Evolutionary conservation across 257 asterid species (phyloP), one percentile per base, ranked within the genome.

Genomic region (Thymus quinquecostatus): DNA sequence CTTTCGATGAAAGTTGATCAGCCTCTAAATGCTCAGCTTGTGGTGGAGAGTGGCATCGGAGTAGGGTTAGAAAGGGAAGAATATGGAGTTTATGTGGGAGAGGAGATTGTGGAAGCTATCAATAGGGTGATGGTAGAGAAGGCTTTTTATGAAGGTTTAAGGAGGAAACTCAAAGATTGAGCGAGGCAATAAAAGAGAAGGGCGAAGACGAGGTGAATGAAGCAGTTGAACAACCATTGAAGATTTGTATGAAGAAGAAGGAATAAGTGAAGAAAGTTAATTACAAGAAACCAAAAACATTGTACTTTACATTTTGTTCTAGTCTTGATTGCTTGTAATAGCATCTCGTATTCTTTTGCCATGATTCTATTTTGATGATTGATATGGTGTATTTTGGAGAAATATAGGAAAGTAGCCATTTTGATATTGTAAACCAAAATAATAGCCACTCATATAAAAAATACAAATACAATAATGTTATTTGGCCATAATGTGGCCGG

Each of bases 41-140:
- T 12, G 45, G 81, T 60, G 40, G 85, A 81, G 62, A 14, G 33
- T 2, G 81, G 81, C 36, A 33, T 61, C 1, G 82, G 87, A 0
- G 76, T 80, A 48, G 87, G 44, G 78, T 78, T 78, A 5, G 68
- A n/a, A 49, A 85, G 60, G 56, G 86, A 75, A 10, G 76, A 49
- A 10, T 55, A 78, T 40, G 86, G 87, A 13, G 11, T 38, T 10
- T 78, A 73, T 56, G 14, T 36, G n/a, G 80, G 64, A 51, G 82
- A 80, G 8, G 77, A 64, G 70, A 70, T 81, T 2, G 81, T 63
- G 1, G 34, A 72, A 32, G 80, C 79, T 0, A 71, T 82, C 6
- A 29, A 44, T 1, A 68, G 69, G 43, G 84, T 82, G 58, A 21
- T 76, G 36, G 57, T n/a, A 60, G 85, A 69, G 76, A 61, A 63